Conservation (phyloP, 2,329 filamentous ascomycete species). For the Xylaria sp. region DNA sequence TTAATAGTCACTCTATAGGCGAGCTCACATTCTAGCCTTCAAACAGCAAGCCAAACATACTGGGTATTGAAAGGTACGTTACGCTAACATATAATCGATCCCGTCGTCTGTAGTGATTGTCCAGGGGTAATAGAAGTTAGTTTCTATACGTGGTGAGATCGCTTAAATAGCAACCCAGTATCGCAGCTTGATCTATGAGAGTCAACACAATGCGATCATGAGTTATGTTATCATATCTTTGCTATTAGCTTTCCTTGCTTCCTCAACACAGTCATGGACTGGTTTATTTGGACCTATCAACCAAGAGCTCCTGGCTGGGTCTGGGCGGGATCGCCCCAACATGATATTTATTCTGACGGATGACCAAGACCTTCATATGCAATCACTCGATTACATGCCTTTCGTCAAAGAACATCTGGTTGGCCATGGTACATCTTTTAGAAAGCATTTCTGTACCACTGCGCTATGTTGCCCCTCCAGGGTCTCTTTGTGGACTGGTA, state of each 20-base stretch:
- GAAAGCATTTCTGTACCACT: constrained; percentile 73
- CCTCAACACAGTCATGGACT: constrained; percentile 22
- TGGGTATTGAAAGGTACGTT: neutral
- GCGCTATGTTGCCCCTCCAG: constrained; percentile 75
- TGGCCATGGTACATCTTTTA: constrained; percentile 68
- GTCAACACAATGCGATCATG: constrained; percentile 10
- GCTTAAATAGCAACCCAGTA: neutral
- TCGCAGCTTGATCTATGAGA: neutral
- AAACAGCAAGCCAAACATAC: neutral
- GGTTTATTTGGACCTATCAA: constrained; percentile 34
- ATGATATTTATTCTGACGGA: constrained; percentile 76
- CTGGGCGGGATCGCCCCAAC: constrained; percentile 56
- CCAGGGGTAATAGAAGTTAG: neutral
- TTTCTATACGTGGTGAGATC: neutral
- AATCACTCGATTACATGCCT: constrained; percentile 71
- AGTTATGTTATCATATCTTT: neutral
- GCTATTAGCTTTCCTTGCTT: constrained; percentile 16
- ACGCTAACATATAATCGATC: neutral
- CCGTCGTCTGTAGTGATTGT: neutral
- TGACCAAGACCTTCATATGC: constrained; percentile 72
- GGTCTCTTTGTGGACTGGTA: constrained; percentile 73
- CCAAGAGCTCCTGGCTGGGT: constrained; percentile 37
- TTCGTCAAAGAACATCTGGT: constrained; percentile 65
- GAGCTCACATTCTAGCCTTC: neutral
- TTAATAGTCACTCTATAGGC: neutral